Evolutionary conservation across 495 filamentous ascomycete genomes (phyloP), one percentile per base, ranked within the genome.

Genomic region (Neurospora cerealis): DNA sequence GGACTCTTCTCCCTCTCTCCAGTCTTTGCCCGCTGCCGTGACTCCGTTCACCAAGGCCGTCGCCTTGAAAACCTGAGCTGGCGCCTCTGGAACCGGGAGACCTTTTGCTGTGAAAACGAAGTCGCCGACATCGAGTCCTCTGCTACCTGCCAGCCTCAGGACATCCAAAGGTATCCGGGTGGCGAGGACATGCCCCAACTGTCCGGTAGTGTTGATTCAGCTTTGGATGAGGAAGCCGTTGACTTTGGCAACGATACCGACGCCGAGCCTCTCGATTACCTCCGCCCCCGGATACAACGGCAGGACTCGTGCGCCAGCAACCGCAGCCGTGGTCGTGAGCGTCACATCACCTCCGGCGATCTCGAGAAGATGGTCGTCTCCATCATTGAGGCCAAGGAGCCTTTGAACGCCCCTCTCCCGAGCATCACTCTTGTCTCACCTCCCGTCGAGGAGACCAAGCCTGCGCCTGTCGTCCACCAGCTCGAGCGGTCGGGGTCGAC

Each of bases 1-100:
- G 46, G 70, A 37, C 48, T 60, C 48, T 38, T 15, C 10, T 13
- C 79, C 69, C 77, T 81, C 72, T 80, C 72, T n/a, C n/a, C 79
- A 97, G 95, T 98, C 38, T 98, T 99, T 80, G 95, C 94, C 3
- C 93, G 94, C 87, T 97, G 94, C 83, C 93, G 94, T 77, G 93
- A 96, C 75, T 95, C 95, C 73, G 91, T 99, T 79, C 94, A 97
- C 77, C 92, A 98, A 81, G 96, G 96, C 32, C 89, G 93, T 78
- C 87, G 96, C 78, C 85, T 98, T 74, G 96, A 98, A 80, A 99
- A 99, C 83, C 81, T 99, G 38, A 95, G 92, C 77, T 99, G 96
- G 96, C 87, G 96, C 73, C 84, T 99, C 75, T 99, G 95, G 95
- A 96, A 92, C 75, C 89, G 94, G 70, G 96, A 98, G 80, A 97